Conservation (phyloP, 1,284 basidiomycete genomes). For the Ustilago cynodontis region DNA sequence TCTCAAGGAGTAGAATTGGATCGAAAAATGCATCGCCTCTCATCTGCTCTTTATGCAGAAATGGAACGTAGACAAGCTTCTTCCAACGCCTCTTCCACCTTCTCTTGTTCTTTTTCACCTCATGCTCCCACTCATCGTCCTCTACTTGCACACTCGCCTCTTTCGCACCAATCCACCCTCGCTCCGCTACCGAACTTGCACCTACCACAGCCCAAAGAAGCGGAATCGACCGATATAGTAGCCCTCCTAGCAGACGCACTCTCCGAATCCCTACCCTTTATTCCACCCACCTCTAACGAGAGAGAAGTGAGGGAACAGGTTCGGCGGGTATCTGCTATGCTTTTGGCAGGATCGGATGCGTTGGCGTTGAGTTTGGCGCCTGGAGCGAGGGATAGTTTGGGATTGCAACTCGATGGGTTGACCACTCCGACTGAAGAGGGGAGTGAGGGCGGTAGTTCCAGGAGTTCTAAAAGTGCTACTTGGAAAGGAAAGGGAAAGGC, state of each 20-base stretch:
- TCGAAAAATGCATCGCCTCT: slow-evolving; percentile 37
- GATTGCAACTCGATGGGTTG: slow-evolving; percentile 37
- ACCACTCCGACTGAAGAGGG: slow-evolving; percentile 28
- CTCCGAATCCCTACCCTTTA: slow-evolving; percentile 39
- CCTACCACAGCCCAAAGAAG: not conserved
- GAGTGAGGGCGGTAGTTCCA: not conserved
- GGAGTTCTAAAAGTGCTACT: not conserved
- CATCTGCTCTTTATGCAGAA: slow-evolving; percentile 43
- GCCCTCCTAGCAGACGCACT: slow-evolving; percentile 45
- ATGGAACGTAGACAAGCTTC: slow-evolving; percentile 42
- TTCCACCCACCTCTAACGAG: slow-evolving; percentile 5
- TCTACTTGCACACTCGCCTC: not conserved
- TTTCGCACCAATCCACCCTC: not conserved
- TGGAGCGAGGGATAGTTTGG: slow-evolving; percentile 41
- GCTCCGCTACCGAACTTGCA: slow-evolving; percentile 13
- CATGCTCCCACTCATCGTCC: not conserved
- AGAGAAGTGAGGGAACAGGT: slow-evolving; percentile 34
- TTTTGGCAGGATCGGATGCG: slow-evolving; percentile 49
- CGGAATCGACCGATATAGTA: slow-evolving; percentile 23
- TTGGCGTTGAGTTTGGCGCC: slow-evolving; percentile 47
- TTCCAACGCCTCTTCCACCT: too few species aligned
- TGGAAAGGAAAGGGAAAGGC: slow-evolving; percentile 8
- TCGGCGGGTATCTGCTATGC: slow-evolving; percentile 44
- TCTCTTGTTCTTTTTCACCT: slow-evolving; percentile 33
- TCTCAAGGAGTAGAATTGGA: slow-evolving; percentile 13